Base-by-base conservation (phyloP, 345 rosid species). In the Geranium brycei region DNA sequence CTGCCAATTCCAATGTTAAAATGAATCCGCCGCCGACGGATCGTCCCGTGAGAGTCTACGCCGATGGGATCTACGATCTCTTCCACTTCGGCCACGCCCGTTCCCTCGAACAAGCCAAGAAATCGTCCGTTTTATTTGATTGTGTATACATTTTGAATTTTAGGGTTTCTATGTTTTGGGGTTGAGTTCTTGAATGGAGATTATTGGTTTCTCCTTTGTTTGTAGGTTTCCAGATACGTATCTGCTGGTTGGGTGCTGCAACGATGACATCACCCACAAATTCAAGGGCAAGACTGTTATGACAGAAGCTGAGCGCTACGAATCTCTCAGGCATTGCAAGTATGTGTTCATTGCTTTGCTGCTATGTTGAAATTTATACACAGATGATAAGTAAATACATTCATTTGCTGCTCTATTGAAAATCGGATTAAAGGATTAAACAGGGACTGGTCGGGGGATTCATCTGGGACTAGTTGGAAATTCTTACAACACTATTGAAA, bases 31-130 rank as follows among this genome's bases (percentile, higher is more conserved):
- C 80, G 72, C 81, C 77, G 5, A 63, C 83, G 14, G 84, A 76
- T 72, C 79, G 76, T 31, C 89, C 89, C n/a, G 77, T 85, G 28
- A 87, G 98, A 31, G 95, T 91, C 62, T 91, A 89, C 76, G 98
- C 98, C 68, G 96, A 91, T 71, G 98, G 98, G 80, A 91, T 91
- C 88, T 91, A 91, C 77, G 98, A 91, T 84, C 96, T 91, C 64
- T 89, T 91, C 79, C 98, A 91, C 71, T 91, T 88, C 57, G 98
- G 98, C 64, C 98, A 89, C 72, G 98, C 98, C 70, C 80, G 96
- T 69, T 84, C 98, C 28, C 96, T 91, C 72, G 98, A 91, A 51
- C 98, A 91, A 57, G 96, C 98, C 69, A 91, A 91, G 78, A 82
- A 81, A 85, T 69, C 82, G 98, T 91, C 2, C 19, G 83, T 80